These are phyloP conservation scores for Pseudognaphalium luteoalbum DNA, from an alignment of 129 eudicot genomes.

Conservation along the genomic window DNA sequence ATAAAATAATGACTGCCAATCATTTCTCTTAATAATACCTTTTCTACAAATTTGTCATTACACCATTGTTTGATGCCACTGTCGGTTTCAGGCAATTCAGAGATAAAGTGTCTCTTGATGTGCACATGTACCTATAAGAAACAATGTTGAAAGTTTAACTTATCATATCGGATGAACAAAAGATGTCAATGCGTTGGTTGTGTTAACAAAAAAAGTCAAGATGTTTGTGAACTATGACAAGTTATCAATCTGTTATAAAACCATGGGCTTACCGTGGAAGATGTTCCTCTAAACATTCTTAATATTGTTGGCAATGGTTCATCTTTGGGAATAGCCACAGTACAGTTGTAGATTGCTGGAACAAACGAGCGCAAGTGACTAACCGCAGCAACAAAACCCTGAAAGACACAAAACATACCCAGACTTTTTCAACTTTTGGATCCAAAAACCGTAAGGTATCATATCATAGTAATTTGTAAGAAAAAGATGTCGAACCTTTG, in stretches of 20 bases:
- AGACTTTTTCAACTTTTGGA: not conserved
- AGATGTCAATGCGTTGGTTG: not conserved
- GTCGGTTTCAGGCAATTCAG: conserved; percentile 64
- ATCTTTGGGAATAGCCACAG: conserved; percentile 58
- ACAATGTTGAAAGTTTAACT: conserved; percentile 2
- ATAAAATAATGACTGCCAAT: not conserved
- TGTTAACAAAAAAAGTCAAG: too few relatives aligned
- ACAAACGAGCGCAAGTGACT: conserved; percentile 62
- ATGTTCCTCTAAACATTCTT: conserved; percentile 54
- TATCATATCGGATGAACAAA: not conserved
- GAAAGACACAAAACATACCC: not conserved
- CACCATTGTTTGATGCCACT: conserved; percentile 80
- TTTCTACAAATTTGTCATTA: conserved; percentile 63
- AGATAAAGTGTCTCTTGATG: conserved; percentile 60
- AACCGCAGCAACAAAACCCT: conserved; percentile 72
- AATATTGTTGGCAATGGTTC: conserved; percentile 59
- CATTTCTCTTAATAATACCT: conserved; percentile 42
- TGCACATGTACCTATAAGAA: conserved; percentile 71
- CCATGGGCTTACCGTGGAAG: conserved; percentile 59
- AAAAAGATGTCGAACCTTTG: conserved; percentile 49
- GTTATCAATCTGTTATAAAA: not conserved
- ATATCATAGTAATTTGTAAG: not conserved
- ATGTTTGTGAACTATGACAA: too few relatives aligned
- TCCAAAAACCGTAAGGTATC: not conserved
- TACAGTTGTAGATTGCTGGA: conserved; percentile 66